Percentiles rank a stretch among this genome's conserved stretches.
Evolutionary conservation across 176 grass and related monocot genomes (phyloP).

Genomic region (Oryza nivara): DNA sequence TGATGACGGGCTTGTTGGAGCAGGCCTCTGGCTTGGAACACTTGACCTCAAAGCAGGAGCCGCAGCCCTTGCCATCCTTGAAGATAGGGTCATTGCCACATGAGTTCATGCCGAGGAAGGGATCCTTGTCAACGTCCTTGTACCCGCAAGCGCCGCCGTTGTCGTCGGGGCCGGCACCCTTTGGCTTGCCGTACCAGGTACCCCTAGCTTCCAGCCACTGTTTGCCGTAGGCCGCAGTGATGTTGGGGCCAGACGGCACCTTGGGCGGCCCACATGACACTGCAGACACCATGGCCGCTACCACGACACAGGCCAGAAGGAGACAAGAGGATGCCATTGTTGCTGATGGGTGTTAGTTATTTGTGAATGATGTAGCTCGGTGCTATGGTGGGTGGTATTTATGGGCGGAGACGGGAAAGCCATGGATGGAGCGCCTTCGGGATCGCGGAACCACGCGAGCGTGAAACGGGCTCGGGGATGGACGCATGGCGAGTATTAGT

Average conservation of each 20-base stretch:
- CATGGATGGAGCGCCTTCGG: too few relatives aligned
- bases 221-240: conserved; percentile 9
- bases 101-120: conserved; percentile 57
- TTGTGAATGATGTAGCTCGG: too few relatives aligned
- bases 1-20: conserved; percentile 38
- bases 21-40: conserved; percentile 46
- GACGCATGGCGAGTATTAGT: too few relatives aligned
- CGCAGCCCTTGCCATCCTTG: conserved; percentile 53
- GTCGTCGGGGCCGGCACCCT: conserved; percentile 48
- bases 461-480: too few relatives aligned
- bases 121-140: conserved; percentile 55
- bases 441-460: too few relatives aligned
- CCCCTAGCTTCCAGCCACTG: conserved; percentile 49
- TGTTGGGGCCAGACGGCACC: conserved; percentile 36
- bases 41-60: conserved; percentile 60
- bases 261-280: background rate
- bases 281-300: background rate
- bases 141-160: conserved; percentile 66
- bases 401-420: background rate
- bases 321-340: background rate
- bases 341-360: background rate
- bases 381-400: background rate
- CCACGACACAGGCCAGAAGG: background rate
- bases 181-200: conserved; percentile 67
- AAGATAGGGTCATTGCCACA: conserved; percentile 61